Evolutionary conservation across 306 rosid species (phyloP).

Genomic region (Casuarina glauca): DNA sequence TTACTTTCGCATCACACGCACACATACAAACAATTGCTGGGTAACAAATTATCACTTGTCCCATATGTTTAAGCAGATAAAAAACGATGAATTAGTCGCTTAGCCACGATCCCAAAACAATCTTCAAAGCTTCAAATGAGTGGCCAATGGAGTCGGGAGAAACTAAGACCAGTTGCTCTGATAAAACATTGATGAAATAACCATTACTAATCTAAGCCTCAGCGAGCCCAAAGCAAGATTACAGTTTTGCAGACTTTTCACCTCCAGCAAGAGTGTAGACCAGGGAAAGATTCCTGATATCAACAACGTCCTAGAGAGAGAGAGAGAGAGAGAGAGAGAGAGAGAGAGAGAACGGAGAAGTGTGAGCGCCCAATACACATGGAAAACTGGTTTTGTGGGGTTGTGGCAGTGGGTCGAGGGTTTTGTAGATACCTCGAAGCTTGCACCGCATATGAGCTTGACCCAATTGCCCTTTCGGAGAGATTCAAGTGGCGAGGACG

Average conservation of each 20-base stretch:
- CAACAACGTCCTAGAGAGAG: conserved; percentile 66
- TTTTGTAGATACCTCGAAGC: conserved; percentile 63
- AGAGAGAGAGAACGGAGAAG: neutral
- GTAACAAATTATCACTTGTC: too few species aligned
- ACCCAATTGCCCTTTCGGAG: conserved; percentile 61
- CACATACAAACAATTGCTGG: neutral
- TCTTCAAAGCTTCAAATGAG: too few species aligned
- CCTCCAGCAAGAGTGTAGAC: conserved; percentile 98
- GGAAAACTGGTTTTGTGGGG: neutral
- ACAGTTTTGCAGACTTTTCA: conserved; percentile 17
- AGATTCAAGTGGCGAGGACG: conserved; percentile 51
- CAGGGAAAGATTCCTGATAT: conserved; percentile 82
- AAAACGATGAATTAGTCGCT: neutral
- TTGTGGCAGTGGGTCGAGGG: neutral
- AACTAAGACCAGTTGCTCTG: too few species aligned
- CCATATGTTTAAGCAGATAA: too few species aligned
- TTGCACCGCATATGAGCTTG: conserved; percentile 73
- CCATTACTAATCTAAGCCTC: too few species aligned
- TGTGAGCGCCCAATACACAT: too few species aligned
- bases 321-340: neutral
- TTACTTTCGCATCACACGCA: neutral
- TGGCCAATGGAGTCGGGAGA: too few species aligned
- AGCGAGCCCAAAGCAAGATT: neutral
- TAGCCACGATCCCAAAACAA: too few species aligned
- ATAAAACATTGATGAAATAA: too few species aligned